Percentiles rank a stretch among this genome's conserved stretches.
Evolutionary conservation across 129 eudicot species (phyloP).

Genomic region (Helianthus annuus): HanXRQr2.0-SUNRISE NC_035438.2:2898209-2898708

Average conservation of each 20-base stretch:
- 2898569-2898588: slow-evolving; percentile 35
- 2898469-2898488: slow-evolving; percentile 65
- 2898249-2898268: slow-evolving; percentile 77
- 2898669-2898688: neutral
- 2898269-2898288: slow-evolving; percentile 67
- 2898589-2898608: slow-evolving; percentile 67
- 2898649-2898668: neutral
- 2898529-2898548: slow-evolving; percentile 73
- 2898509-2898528: slow-evolving; percentile 49
- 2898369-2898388: slow-evolving; percentile 65
- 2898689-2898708: neutral
- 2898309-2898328: neutral
- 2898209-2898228: slow-evolving; percentile 79
- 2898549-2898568: slow-evolving; percentile 62
- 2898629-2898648: slow-evolving; percentile 56
- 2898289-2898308: slow-evolving; percentile 73
- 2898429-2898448: slow-evolving; percentile 78
- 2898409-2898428: slow-evolving; percentile 57
- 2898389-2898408: slow-evolving; percentile 69
- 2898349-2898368: neutral
- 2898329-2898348: neutral
- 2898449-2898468: slow-evolving; percentile 92
- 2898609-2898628: slow-evolving; percentile 85
- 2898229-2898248: slow-evolving; percentile 72
- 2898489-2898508: slow-evolving; percentile 61